phyloP scores from a whole-genome alignment of 805 yeast species.

The Candida qinlingensis region DNA sequence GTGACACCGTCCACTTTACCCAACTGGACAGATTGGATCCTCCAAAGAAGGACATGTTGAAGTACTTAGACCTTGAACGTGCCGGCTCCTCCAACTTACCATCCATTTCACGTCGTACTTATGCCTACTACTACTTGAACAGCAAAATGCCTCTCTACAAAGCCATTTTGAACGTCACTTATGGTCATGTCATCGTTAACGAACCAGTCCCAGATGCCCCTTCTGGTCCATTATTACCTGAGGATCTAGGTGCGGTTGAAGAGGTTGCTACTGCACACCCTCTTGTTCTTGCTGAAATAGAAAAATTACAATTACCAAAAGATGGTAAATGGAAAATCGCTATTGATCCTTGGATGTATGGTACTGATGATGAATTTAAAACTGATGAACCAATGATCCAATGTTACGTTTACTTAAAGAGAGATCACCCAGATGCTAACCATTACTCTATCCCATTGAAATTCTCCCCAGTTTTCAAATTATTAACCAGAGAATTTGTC shows the following conservation, averaged over 20 bases:
- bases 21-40: constrained; percentile 72
- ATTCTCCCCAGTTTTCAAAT: constrained; percentile 69
- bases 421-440: constrained; percentile 65
- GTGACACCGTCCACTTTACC: constrained; percentile 53
- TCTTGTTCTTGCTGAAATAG: constrained; percentile 54
- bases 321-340: constrained; percentile 38
- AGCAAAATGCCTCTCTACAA: constrained; percentile 51
- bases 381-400: constrained; percentile 54
- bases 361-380: constrained; percentile 43
- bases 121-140: constrained; percentile 60
- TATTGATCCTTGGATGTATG: constrained; percentile 84
- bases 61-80: constrained; percentile 63
- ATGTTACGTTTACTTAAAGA: constrained; percentile 69
- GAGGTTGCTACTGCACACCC: constrained; percentile 48
- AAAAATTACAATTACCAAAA: constrained; percentile 56
- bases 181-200: constrained; percentile 56
- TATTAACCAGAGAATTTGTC: constrained; percentile 51
- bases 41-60: constrained; percentile 67
- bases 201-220: constrained; percentile 52
- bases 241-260: constrained; percentile 54
- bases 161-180: constrained; percentile 63
- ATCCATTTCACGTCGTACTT: constrained; percentile 60
- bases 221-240: constrained; percentile 69
- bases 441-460: constrained; percentile 71
- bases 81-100: constrained; percentile 42